These are phyloP conservation scores for Lanmaoa pseudosensibilis DNA, from an alignment of 768 basidiomycete genomes.

Conservation along the genomic window DNA sequence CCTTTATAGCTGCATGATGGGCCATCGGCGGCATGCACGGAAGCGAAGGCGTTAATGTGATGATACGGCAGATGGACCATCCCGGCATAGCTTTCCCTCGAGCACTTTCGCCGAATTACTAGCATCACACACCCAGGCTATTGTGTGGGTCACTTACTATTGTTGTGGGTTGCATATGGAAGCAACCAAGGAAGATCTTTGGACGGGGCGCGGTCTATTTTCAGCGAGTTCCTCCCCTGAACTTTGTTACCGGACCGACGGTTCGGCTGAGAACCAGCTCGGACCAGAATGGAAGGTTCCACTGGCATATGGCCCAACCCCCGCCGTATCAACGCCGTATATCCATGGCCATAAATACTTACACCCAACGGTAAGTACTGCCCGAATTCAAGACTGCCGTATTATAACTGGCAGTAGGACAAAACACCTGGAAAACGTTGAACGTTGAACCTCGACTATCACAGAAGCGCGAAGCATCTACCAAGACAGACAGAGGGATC, in stretches of 20 bases:
- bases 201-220: too few species aligned
- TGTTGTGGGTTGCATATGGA: background rate
- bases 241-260: too few species aligned
- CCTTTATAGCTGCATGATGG: constrained; percentile 13
- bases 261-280: too few species aligned
- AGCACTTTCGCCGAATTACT: background rate
- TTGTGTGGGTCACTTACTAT: constrained; percentile 1
- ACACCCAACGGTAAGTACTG: too few species aligned
- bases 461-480: background rate
- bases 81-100: background rate
- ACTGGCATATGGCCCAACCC: background rate
- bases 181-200: background rate
- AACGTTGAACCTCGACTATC: background rate
- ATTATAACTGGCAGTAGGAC: background rate
- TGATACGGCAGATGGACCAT: too few species aligned
- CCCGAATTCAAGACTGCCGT: background rate
- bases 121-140: constrained; percentile 1
- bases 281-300: too few species aligned
- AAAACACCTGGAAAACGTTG: background rate
- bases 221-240: too few species aligned
- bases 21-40: background rate
- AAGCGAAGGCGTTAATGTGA: too few species aligned
- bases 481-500: background rate
- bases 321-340: background rate
- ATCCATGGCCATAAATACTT: too few species aligned